phyloP scores from a whole-genome alignment of 176 grass and related monocot genomes.

The Otatea glauca region DNA sequence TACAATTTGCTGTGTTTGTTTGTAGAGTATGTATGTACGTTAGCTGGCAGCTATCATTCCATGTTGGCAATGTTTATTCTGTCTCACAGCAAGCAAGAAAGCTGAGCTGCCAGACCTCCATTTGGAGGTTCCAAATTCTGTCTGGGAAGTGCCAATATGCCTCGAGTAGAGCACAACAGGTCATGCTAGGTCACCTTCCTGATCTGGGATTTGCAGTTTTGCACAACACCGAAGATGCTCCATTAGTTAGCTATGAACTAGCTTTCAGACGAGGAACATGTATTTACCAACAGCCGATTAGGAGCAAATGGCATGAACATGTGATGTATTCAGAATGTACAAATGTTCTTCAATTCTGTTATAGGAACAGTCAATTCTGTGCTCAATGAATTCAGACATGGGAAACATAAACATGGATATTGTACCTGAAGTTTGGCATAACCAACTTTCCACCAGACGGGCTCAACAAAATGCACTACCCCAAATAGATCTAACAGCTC shows the following conservation, averaged over 20 bases:
- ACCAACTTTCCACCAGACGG: conserved; percentile 98
- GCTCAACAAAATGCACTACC: conserved; percentile 82
- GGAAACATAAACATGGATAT: background rate
- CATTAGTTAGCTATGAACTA: conserved; percentile 19
- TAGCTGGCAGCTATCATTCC: background rate
- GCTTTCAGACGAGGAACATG: background rate
- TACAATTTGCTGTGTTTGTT: background rate
- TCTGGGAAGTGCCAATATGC: background rate
- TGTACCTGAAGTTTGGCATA: conserved; percentile 94
- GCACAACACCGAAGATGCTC: background rate
- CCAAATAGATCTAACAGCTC: conserved; percentile 82
- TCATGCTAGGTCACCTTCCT: background rate
- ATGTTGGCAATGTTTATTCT: background rate
- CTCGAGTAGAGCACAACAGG: background rate
- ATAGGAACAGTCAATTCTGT: background rate
- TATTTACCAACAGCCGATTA: background rate
- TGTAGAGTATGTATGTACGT: background rate
- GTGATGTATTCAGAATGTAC: background rate
- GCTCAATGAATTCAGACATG: background rate
- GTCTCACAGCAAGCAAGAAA: background rate
- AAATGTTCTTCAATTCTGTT: background rate
- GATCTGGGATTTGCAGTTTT: conserved; percentile 4
- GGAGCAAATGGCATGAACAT: background rate
- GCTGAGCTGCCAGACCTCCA: background rate
- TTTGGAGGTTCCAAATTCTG: conserved; percentile 10